Conservation (phyloP, 2,329 filamentous ascomycete genomes). For the Phialophora macrospora region DNA sequence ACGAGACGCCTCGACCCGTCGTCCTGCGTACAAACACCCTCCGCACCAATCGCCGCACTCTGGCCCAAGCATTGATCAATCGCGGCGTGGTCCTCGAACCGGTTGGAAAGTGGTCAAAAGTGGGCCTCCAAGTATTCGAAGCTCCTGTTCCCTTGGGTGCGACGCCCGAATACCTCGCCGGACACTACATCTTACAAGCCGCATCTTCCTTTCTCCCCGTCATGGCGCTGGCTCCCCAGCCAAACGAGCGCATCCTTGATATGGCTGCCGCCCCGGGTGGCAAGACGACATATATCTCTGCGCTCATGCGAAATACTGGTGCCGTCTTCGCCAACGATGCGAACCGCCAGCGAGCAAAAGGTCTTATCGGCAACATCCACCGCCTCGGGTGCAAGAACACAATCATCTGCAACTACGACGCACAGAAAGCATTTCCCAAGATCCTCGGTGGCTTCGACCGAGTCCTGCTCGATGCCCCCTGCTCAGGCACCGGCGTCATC, state of each 20-base stretch:
- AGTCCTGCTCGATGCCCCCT: conserved; percentile 91
- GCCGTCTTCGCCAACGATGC: conserved; percentile 96
- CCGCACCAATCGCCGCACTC: conserved; percentile 73
- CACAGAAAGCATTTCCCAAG: conserved; percentile 82
- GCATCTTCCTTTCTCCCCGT: conserved; percentile 96
- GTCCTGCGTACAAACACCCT: conserved; percentile 98
- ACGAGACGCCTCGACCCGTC: conserved; percentile 90
- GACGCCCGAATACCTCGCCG: conserved; percentile 94
- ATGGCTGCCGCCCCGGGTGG: conserved; percentile 95
- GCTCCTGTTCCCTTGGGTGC: conserved; percentile 85
- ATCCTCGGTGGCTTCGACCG: conserved; percentile 96
- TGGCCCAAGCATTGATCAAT: conserved; percentile 93
- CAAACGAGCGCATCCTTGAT: conserved; percentile 88
- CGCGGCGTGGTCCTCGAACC: conserved; percentile 94
- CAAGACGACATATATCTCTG: conserved; percentile 95
- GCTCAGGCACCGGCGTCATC: conserved; percentile 96
- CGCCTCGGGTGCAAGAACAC: conserved; percentile 91
- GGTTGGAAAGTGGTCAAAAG: conserved; percentile 98
- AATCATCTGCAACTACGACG: conserved; percentile 94
- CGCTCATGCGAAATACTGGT: conserved; percentile 96
- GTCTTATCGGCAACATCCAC: conserved; percentile 97
- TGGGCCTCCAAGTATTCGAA: conserved; percentile 95
- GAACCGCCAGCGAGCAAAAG: conserved; percentile 90
- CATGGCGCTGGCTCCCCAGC: conserved; percentile 94
- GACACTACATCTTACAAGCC: conserved; percentile 97